Conservation (phyloP, 192 early-diverging fungal genomes). For the Entomortierella lignicola region DNA sequence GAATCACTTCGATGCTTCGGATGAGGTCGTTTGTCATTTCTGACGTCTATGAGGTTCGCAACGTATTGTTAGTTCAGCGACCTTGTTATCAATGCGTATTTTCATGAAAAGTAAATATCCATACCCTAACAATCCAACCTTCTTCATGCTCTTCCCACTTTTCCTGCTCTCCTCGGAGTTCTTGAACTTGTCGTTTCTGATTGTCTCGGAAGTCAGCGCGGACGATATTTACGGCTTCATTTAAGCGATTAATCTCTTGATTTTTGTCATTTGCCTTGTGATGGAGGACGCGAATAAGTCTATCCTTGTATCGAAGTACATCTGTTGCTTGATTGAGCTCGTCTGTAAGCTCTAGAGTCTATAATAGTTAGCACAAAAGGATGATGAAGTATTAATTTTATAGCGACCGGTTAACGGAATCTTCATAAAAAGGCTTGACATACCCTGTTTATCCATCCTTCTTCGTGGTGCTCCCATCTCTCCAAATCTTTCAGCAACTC, state of each 20-base stretch:
- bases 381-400: neutral
- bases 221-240: conserved; percentile 16
- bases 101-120: neutral
- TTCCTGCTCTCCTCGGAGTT: conserved; percentile 12
- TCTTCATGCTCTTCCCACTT: conserved; percentile 39
- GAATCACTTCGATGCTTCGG: neutral
- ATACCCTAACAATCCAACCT: conserved; percentile 8
- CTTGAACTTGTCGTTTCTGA: conserved; percentile 14
- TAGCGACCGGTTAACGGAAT: too few species aligned
- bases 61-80: too few species aligned
- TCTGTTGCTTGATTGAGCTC: conserved; percentile 4
- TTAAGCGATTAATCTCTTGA: conserved; percentile 31
- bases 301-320: conserved; percentile 13
- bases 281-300: conserved; percentile 11
- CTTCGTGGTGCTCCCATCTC: conserved; percentile 38
- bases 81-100: too few species aligned
- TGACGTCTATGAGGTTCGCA: too few species aligned
- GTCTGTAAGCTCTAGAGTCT: conserved; percentile 21
- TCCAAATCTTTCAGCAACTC: conserved; percentile 8
- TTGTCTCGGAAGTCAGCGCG: conserved; percentile 8
- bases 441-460: conserved; percentile 28
- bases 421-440: too few species aligned
- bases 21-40: conserved; percentile 11
- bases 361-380: neutral
- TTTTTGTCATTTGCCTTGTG: conserved; percentile 14